Evolutionary conservation across 306 rosid genomes (phyloP).

Genomic region (Mucuna pruriens): DNA sequence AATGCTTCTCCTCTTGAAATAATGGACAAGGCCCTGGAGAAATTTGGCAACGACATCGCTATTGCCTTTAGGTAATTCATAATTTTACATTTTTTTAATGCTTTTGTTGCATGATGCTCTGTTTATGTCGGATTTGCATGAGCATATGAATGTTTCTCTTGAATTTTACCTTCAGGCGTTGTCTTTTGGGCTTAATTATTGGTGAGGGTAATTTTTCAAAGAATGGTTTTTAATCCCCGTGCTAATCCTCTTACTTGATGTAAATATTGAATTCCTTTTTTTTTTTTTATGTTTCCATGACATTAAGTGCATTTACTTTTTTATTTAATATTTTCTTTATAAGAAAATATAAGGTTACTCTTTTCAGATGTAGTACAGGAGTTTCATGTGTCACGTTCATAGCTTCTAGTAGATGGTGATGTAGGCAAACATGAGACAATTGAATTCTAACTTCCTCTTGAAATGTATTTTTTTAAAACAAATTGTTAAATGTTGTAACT

Average conservation of each 20-base stretch:
- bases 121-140: background rate
- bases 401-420: background rate
- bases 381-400: background rate
- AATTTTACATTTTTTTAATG: background rate
- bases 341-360: no score
- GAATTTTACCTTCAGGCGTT: background rate
- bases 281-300: no score
- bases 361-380: background rate
- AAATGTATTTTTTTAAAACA: background rate
- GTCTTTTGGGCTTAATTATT: background rate
- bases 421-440: background rate
- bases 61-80: slow-evolving; percentile 85
- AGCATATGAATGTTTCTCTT: background rate
- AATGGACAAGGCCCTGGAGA: slow-evolving; percentile 84
- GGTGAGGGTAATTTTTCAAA: background rate
- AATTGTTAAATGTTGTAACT: background rate
- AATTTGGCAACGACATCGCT: slow-evolving; percentile 83
- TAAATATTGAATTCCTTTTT: no score
- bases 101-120: background rate
- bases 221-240: no score
- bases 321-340: no score
- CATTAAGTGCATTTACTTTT: no score
- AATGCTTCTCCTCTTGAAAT: slow-evolving; percentile 91
- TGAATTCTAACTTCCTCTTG: background rate
- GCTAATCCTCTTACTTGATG: no score